A percentile compares a stretch with the other conserved stretches of the same genome.
Evolutionary conservation across 768 basidiomycete species (phyloP).

Genomic region (Phylloporus sp.): DNA sequence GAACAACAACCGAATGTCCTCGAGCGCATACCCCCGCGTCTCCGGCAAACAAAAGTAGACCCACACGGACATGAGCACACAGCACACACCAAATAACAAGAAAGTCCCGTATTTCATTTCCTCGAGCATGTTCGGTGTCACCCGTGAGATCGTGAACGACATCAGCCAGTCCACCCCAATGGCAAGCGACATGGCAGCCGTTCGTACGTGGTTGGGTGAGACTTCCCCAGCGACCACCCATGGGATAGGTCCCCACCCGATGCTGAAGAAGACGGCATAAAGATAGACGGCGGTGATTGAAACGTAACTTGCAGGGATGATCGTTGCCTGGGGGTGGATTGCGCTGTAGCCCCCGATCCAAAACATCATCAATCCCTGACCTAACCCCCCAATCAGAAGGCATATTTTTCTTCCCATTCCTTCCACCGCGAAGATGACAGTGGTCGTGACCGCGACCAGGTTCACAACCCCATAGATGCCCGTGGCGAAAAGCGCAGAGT

Average conservation of each 20-base stretch:
- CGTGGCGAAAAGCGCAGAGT: slow-evolving; percentile 47
- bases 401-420: slow-evolving; percentile 46
- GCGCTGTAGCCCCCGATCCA: slow-evolving; percentile 37
- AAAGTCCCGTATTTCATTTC: slow-evolving; percentile 31
- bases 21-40: slow-evolving; percentile 37
- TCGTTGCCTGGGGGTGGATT: slow-evolving; percentile 25
- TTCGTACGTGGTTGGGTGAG: slow-evolving; percentile 37
- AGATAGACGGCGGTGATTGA: slow-evolving; percentile 39
- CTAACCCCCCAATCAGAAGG: slow-evolving; percentile 46
- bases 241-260: slow-evolving; percentile 31
- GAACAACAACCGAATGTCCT: slow-evolving; percentile 38
- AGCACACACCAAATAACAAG: slow-evolving; percentile 31
- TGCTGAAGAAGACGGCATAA: slow-evolving; percentile 35
- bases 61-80: slow-evolving; percentile 33
- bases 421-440: slow-evolving; percentile 47
- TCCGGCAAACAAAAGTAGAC: slow-evolving; percentile 39
- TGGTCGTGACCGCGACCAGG: slow-evolving; percentile 38
- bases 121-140: slow-evolving; percentile 37
- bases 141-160: slow-evolving; percentile 34
- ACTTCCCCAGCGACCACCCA: slow-evolving; percentile 35
- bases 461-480: slow-evolving; percentile 41
- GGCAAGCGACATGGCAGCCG: slow-evolving; percentile 33
- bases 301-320: slow-evolving; percentile 35
- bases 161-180: slow-evolving; percentile 34
- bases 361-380: slow-evolving; percentile 41